Percentiles rank a stretch among this genome's conserved stretches.
phyloP scores from a whole-genome alignment of 148 eudicot genomes.

The Chenopodium berlandieri region DNA sequence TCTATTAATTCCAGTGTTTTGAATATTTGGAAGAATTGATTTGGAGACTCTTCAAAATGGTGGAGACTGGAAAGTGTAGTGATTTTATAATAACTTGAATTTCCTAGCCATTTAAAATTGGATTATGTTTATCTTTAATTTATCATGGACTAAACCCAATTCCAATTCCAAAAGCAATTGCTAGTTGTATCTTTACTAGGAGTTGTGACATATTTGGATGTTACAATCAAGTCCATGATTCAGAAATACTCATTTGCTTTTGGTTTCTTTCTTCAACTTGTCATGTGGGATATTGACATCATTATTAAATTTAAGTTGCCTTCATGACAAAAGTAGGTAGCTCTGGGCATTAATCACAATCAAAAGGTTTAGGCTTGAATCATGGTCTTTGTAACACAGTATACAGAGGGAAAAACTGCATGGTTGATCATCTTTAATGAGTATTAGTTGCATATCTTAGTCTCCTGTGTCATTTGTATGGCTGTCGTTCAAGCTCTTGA shows the following conservation, averaged over 20 bases:
- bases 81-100: background rate
- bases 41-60: background rate
- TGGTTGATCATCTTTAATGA: background rate
- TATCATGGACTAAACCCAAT: background rate
- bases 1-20: background rate
- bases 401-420: background rate
- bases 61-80: background rate
- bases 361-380: background rate
- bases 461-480: background rate
- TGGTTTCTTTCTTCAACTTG: background rate
- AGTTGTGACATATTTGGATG: background rate
- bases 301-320: background rate
- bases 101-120: background rate
- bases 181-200: background rate
- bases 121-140: background rate
- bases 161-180: background rate
- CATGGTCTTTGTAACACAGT: background rate
- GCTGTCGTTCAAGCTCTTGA: background rate
- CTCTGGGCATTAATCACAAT: background rate
- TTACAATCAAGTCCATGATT: background rate
- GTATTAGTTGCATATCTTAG: background rate
- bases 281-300: background rate
- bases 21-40: background rate
- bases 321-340: background rate
- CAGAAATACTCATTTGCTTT: background rate